These are phyloP conservation scores for Kandelia obovata DNA, from an alignment of 345 rosid genomes.

Conservation along the genomic window DNA sequence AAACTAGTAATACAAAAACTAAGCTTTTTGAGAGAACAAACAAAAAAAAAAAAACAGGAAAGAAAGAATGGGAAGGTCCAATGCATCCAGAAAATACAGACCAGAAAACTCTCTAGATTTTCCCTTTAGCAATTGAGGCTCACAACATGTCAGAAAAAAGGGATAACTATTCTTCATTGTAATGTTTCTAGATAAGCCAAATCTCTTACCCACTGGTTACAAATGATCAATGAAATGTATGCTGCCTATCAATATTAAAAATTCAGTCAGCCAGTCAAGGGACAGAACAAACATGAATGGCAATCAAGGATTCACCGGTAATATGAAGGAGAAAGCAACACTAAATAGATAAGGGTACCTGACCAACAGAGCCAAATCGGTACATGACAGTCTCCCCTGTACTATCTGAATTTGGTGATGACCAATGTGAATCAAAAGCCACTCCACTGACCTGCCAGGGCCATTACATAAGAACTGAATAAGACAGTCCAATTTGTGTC, in stretches of 20 bases:
- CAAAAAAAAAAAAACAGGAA: neutral
- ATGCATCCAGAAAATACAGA: neutral
- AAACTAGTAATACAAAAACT: no score
- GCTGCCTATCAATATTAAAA: no score
- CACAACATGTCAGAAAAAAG: neutral
- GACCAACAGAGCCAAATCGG: conserved; percentile 99
- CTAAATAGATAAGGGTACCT: conserved; percentile 44
- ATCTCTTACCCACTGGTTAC: neutral
- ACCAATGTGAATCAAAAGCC: conserved; percentile 95
- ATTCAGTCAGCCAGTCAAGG: neutral
- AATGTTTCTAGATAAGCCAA: neutral
- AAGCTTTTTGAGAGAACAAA: no score
- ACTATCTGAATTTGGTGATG: conserved; percentile 81
- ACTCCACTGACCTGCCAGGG: conserved; percentile 94
- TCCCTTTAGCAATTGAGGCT: neutral
- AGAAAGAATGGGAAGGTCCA: neutral
- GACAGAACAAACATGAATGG: neutral
- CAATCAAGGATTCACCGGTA: neutral
- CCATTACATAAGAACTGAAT: conserved; percentile 24
- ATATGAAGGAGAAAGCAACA: neutral
- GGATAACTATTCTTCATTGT: neutral
- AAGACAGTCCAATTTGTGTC: conserved; percentile 16
- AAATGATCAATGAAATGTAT: neutral
- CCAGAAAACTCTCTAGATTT: neutral
- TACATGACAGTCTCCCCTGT: conserved; percentile 80